Conservation (phyloP, 2,329 filamentous ascomycete species). For the Fonsecaea monophora region DNA sequence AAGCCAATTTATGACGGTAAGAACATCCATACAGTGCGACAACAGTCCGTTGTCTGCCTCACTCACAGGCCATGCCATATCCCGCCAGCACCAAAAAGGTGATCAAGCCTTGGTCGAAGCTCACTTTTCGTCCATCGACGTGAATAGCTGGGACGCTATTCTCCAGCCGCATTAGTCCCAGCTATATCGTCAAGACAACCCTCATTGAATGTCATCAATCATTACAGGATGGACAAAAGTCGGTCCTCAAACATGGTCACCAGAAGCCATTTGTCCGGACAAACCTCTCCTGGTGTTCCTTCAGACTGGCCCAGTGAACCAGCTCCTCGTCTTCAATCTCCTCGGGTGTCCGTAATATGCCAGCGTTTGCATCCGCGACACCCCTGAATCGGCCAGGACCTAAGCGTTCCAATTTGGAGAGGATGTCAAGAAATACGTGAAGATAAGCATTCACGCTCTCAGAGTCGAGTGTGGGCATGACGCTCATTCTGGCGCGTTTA, state of each 20-base stretch:
- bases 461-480: conserved; percentile 51
- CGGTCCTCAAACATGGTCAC: conserved; percentile 9
- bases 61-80: neutral
- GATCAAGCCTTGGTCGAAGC: conserved; percentile 13
- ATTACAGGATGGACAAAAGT: conserved; percentile 8
- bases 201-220: conserved; percentile 16
- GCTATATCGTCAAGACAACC: neutral
- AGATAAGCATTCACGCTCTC: conserved; percentile 28
- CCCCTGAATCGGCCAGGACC: conserved; percentile 29
- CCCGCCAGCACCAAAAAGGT: neutral
- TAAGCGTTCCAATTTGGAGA: conserved; percentile 26
- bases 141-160: no score
- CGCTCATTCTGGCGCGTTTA: conserved; percentile 60
- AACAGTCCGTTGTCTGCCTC: neutral
- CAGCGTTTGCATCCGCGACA: conserved; percentile 25
- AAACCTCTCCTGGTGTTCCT: conserved; percentile 78
- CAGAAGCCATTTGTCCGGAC: conserved; percentile 41
- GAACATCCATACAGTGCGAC: neutral
- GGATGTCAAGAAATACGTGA: conserved; percentile 27
- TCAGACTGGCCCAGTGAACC: conserved; percentile 76
- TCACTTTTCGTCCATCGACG: conserved; percentile 10
- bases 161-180: neutral
- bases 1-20: neutral
- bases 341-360: conserved; percentile 41
- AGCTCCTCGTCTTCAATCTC: conserved; percentile 79